A percentile compares a stretch with the other conserved stretches of the same genome.
Conservation (phyloP, 768 basidiomycete genomes). For the Mycena metata region DNA sequence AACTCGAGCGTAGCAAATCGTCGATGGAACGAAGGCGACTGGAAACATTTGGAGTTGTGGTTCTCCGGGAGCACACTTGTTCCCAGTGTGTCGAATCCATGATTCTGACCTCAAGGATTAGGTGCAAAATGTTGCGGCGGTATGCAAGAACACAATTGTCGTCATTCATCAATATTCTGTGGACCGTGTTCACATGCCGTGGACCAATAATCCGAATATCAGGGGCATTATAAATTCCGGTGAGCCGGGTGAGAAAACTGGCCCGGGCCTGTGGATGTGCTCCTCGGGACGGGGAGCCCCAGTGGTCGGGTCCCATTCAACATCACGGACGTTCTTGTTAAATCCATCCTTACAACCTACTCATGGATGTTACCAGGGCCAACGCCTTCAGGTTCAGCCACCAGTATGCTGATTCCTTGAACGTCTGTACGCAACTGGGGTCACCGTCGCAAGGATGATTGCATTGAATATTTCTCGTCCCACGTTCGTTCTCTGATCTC, state of each 20-base stretch:
- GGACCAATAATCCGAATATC: conserved; percentile 83
- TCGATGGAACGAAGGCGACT: conserved; percentile 76
- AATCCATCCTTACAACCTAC: conserved; percentile 25
- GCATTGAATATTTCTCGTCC: too few relatives aligned
- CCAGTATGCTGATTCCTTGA: too few relatives aligned
- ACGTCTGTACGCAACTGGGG: too few relatives aligned
- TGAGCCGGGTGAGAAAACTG: conserved; percentile 79
- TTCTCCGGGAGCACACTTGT: conserved; percentile 65
- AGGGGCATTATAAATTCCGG: conserved; percentile 73
- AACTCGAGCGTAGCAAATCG: conserved; percentile 68
- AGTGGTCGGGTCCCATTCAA: conserved; percentile 78
- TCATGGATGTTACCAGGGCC: background rate
- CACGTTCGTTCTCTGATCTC: too few relatives aligned
- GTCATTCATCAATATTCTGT: conserved; percentile 85
- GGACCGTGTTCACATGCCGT: conserved; percentile 79
- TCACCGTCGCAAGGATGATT: too few relatives aligned
- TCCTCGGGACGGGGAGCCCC: conserved; percentile 85
- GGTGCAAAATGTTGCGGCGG: conserved; percentile 71
- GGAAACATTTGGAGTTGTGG: conserved; percentile 72
- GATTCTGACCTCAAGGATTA: conserved; percentile 57
- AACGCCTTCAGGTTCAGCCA: too few relatives aligned
- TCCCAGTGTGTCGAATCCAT: conserved; percentile 18
- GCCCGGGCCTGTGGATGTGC: conserved; percentile 82
- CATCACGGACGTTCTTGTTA: conserved; percentile 75
- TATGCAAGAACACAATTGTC: conserved; percentile 84